Evolutionary conservation across 73 alveolate species (phyloP).

Genomic region (Blepharisma stoltei): DNA sequence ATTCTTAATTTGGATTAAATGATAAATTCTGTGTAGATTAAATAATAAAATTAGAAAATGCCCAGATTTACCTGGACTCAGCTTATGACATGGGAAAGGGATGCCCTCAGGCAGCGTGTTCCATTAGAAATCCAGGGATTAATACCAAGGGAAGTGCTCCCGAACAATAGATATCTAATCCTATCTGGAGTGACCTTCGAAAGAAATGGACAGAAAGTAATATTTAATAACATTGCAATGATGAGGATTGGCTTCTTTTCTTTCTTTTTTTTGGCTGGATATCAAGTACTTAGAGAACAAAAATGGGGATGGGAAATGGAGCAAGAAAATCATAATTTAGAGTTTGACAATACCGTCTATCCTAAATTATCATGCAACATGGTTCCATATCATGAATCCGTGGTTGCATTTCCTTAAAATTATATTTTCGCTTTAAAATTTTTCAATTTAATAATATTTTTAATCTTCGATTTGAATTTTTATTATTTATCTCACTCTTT

Average conservation of each 20-base stretch:
- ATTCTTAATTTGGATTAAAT: no score
- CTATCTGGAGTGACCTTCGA: not conserved
- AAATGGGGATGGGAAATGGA: constrained; percentile 13
- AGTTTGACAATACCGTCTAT: constrained; percentile 27
- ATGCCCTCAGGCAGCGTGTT: not conserved
- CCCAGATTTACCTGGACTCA: constrained; percentile 25
- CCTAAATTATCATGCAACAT: not conserved
- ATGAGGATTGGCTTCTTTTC: not conserved
- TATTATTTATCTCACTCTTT: no score
- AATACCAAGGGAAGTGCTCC: not conserved
- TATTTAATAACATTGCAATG: not conserved
- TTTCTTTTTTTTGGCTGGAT: constrained; percentile 20
- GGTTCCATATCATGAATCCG: constrained; percentile 9
- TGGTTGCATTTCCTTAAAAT: no score
- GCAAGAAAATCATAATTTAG: not conserved
- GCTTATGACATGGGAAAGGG: not conserved
- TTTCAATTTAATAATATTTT: no score
- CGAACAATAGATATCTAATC: not conserved
- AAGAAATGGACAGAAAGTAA: constrained; percentile 20
- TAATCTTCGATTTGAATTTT: no score
- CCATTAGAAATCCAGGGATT: not conserved
- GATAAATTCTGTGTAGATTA: no score
- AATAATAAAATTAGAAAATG: not conserved
- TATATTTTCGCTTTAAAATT: no score
- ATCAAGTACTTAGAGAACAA: not conserved